Percentiles rank a stretch among this genome's conserved stretches.
Conservation (phyloP, 2,329 filamentous ascomycete genomes). For the Cadophora sp. region DNA sequence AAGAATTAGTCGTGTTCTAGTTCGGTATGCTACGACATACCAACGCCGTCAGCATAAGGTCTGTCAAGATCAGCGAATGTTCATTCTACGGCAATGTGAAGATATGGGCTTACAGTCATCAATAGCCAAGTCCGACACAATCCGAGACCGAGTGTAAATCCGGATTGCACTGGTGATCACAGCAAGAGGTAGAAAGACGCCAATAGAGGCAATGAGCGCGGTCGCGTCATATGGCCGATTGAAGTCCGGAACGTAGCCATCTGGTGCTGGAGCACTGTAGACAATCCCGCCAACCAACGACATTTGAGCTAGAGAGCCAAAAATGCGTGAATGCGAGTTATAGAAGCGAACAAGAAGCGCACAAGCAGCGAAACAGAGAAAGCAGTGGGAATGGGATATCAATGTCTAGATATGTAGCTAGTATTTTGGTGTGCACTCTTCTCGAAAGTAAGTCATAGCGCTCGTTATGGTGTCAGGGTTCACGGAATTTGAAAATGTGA, state of each 20-base stretch:
- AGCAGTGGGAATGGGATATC: neutral
- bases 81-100: neutral
- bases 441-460: neutral
- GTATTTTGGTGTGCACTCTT: neutral
- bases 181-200: neutral
- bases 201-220: neutral
- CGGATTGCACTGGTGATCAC: neutral
- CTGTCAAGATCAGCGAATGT: neutral
- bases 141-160: neutral
- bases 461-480: neutral
- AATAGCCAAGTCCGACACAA: neutral
- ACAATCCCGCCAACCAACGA: neutral
- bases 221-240: neutral
- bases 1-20: neutral
- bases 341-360: neutral
- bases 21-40: neutral
- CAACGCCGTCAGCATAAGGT: neutral
- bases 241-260: neutral
- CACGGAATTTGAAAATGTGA: neutral
- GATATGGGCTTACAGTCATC: neutral
- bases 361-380: neutral
- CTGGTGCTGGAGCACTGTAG: conserved; percentile 2
- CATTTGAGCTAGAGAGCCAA: neutral
- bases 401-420: neutral
- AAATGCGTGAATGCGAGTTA: neutral